These are phyloP conservation scores for Neopestalotiopsis sp. DNA, from an alignment of 2,329 filamentous ascomycete genomes.

Conservation along the genomic window DNA sequence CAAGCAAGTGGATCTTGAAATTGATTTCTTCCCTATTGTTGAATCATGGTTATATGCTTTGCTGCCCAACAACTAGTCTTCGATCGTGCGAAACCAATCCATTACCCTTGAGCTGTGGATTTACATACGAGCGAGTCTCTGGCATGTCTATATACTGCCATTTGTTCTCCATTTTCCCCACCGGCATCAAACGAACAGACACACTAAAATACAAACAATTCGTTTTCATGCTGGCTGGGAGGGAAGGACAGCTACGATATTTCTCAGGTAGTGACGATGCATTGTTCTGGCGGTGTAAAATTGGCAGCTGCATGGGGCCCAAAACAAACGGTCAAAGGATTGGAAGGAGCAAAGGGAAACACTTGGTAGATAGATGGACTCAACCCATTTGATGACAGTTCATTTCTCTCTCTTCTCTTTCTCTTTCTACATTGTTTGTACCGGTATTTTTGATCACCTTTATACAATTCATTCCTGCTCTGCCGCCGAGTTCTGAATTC, in stretches of 20 bases:
- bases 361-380: background rate
- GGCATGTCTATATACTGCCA: background rate
- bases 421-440: background rate
- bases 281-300: background rate
- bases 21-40: background rate
- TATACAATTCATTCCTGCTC: too few relatives aligned
- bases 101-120: background rate
- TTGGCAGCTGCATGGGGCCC: background rate
- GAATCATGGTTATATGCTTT: background rate
- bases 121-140: background rate
- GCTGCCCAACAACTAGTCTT: background rate
- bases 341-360: background rate
- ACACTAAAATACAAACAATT: background rate
- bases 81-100: background rate
- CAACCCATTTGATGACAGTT: background rate
- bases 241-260: background rate
- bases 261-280: background rate
- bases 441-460: too few relatives aligned
- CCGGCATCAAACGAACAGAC: too few relatives aligned
- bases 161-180: background rate
- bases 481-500: too few relatives aligned
- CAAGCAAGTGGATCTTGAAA: too few relatives aligned
- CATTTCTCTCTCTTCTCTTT: background rate
- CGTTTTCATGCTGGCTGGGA: background rate
- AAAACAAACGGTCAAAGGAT: background rate